Conservation (phyloP, 306 rosid genomes). For the Canavalia gladiata region DNA sequence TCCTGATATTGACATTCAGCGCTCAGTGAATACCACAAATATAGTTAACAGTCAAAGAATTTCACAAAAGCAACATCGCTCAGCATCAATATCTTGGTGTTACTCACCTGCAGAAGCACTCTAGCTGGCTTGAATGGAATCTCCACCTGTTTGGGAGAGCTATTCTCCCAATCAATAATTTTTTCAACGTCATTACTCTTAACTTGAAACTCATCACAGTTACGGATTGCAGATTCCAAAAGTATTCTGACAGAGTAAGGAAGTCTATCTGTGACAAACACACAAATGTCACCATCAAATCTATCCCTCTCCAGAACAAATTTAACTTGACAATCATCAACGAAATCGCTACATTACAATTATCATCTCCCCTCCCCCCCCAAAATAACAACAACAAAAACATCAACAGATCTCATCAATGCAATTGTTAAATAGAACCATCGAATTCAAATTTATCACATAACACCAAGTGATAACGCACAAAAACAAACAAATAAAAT, state of each 20-base stretch:
- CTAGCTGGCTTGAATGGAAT: constrained; percentile 98
- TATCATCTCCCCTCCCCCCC: no score
- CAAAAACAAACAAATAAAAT: neutral
- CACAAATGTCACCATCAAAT: constrained; percentile 43
- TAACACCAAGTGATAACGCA: neutral
- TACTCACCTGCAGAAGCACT: constrained; percentile 91
- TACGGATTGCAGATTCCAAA: constrained; percentile 95
- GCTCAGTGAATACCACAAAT: constrained; percentile 34
- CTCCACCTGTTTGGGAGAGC: constrained; percentile 86
- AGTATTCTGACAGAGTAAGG: constrained; percentile 95
- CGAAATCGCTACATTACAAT: neutral
- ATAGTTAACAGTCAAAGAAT: constrained; percentile 2
- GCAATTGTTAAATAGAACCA: constrained; percentile 23
- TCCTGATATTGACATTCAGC: constrained; percentile 65
- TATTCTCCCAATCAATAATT: constrained; percentile 91
- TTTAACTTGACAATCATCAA: neutral
- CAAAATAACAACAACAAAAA: neutral
- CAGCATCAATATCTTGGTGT: neutral
- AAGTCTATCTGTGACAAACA: constrained; percentile 69
- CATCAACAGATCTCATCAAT: constrained; percentile 35
- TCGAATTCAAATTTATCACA: neutral
- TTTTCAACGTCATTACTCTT: constrained; percentile 84
- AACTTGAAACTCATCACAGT: constrained; percentile 95
- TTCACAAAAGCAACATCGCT: neutral
- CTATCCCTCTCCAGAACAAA: constrained; percentile 1